Base-by-base conservation (phyloP, 2,329 filamentous ascomycete genomes). In the Falciphora oryzae region DNA sequence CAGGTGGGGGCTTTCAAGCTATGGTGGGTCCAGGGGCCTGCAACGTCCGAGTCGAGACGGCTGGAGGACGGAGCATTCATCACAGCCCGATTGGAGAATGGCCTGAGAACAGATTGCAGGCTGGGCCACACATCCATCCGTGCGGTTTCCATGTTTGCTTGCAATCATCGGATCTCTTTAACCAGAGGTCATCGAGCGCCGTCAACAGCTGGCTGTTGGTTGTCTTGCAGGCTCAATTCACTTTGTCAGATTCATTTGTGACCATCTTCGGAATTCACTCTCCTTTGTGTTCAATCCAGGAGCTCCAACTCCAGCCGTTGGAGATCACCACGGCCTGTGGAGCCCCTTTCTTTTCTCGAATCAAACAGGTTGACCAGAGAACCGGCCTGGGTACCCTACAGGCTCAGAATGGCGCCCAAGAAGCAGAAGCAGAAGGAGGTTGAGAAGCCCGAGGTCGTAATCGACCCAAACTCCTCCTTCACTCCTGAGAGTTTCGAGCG, bases 401-500 rank as follows among this genome's bases (percentile, higher is more conserved):
- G 18, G 3, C 22, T 16, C 64, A 56, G 16, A 13, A 69, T 69
- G 67, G 38, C 68, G 44, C 63, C 67, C 32, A 65, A 66, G 28
- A 63, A 63, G 59, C 57, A 62, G 38, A 65, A n/a, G 35, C 59
- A 25, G n/a, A 35, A 28, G 28, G 29, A 61, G 22, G 10, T 11
- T 35, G 56, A 57, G 29, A 18, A 32, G 29, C 18, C 25, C 29
- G 32, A 28, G 16, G 64, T 66, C 22, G 11, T 18, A 29, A 72
- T 73, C 62, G 71, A 73, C 60, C 69, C 72, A 62, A 71, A 71
- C 61, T 72, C 75, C 10, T 73, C 76, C 56, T 78, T 81, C 71
- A 81, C 80, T 4, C 80, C 80, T n/a, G 77, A 83, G 66, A 77
- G 76, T 61, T 85, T 85, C 69, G 82, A 85, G 70, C 76, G 76